A percentile compares a stretch with the other conserved stretches of the same genome.
Evolutionary conservation across 495 filamentous ascomycete species (phyloP).

Genomic region (Barbatosphaeria neglecta): DNA sequence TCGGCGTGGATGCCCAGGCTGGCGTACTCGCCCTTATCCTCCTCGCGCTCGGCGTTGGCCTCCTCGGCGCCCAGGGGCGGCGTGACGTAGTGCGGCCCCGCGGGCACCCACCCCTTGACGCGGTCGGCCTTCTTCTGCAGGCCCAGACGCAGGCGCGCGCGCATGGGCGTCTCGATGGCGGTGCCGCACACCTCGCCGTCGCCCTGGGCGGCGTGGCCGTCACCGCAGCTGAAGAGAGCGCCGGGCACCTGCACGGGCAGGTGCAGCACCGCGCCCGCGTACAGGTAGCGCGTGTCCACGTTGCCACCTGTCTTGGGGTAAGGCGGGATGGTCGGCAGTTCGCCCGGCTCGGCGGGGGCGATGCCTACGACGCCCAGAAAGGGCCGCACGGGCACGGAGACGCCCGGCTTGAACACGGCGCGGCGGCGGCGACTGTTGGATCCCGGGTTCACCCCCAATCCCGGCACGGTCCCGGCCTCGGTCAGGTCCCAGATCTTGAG

Average conservation of each 20-base stretch:
- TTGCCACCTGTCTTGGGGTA: constrained; percentile 36
- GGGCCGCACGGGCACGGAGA: constrained; percentile 34
- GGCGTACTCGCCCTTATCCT: constrained; percentile 32
- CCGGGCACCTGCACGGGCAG: constrained; percentile 36
- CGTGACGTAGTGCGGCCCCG: constrained; percentile 32
- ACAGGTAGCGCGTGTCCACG: constrained; percentile 37
- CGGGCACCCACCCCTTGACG: constrained; percentile 21
- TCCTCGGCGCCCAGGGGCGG: constrained; percentile 9
- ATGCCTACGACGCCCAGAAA: constrained; percentile 42
- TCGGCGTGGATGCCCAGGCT: constrained; percentile 32
- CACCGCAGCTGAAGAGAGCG: constrained; percentile 41
- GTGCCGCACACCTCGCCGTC: constrained; percentile 43
- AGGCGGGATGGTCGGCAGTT: constrained; percentile 38
- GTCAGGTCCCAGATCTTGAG: constrained; percentile 39
- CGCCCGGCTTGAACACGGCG: constrained; percentile 28
- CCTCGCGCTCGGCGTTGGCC: constrained; percentile 13
- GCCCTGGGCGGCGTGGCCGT: constrained; percentile 44
- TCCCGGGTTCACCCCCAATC: too few relatives aligned
- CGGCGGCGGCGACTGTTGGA: constrained; percentile 14
- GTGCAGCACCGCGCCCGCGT: constrained; percentile 31
- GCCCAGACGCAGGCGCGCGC: constrained; percentile 32
- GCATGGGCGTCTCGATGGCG: constrained; percentile 42
- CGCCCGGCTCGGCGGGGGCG: constrained; percentile 28
- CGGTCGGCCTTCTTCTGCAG: constrained; percentile 19
- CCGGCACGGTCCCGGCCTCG: constrained; percentile 1